These are phyloP conservation scores for Rubus idaeus DNA, from an alignment of 306 rosid genomes.

Conservation along the genomic window DNA sequence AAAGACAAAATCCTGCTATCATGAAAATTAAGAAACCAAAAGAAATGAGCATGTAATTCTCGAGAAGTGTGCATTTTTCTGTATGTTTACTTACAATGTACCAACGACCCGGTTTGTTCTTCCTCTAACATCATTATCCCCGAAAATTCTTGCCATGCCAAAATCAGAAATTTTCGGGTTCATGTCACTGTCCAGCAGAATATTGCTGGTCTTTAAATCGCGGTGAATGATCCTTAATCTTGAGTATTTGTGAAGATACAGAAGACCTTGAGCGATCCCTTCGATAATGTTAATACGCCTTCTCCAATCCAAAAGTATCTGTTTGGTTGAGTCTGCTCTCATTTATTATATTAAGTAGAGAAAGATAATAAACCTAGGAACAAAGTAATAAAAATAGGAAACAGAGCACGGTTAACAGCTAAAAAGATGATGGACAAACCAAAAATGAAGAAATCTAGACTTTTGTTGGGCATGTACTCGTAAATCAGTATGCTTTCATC, in stretches of 20 bases:
- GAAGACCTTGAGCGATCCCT: constrained; percentile 20
- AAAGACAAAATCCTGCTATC: neutral
- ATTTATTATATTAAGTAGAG: neutral
- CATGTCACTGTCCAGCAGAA: constrained; percentile 6
- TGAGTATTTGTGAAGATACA: constrained; percentile 24
- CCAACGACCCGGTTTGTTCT: constrained; percentile 15
- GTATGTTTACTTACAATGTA: constrained; percentile 14
- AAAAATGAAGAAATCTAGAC: neutral
- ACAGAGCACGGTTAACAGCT: neutral
- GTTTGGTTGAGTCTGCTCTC: constrained; percentile 2
- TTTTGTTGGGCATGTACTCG: constrained; percentile 2
- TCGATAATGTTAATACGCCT: constrained; percentile 7
- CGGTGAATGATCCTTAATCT: constrained; percentile 24
- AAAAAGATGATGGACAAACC: neutral
- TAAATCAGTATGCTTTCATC: neutral
- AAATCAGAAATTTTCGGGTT: constrained; percentile 21
- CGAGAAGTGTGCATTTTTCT: neutral
- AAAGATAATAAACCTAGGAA: neutral
- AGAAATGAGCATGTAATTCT: neutral
- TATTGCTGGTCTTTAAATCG: constrained; percentile 15
- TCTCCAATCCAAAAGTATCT: constrained; percentile 11
- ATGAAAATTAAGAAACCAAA: neutral
- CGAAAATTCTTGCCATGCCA: constrained; percentile 20
- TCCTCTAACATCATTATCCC: constrained; percentile 8
- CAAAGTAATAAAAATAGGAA: too few species aligned